phyloP scores from a whole-genome alignment of 345 rosid genomes.

The Hibiscus tridactylites region DNA sequence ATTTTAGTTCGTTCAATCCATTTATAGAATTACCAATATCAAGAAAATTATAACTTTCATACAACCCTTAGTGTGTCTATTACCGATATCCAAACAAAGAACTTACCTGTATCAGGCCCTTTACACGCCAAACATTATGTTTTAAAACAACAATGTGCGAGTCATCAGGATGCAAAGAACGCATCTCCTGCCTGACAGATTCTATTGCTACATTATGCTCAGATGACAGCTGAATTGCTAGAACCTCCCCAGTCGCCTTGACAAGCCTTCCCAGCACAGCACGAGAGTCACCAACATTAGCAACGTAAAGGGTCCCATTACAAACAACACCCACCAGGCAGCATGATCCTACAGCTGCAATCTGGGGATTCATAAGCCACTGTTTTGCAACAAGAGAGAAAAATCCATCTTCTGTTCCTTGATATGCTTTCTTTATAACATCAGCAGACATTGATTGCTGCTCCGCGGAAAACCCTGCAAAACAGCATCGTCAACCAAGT shows the following conservation, averaged over 20 bases:
- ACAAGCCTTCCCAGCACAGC: constrained; percentile 85
- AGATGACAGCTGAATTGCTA: constrained; percentile 70
- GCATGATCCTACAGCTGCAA: constrained; percentile 97
- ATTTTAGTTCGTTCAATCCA: neutral
- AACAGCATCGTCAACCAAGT: neutral
- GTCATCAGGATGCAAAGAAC: constrained; percentile 83
- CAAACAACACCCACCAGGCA: constrained; percentile 82
- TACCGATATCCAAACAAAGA: neutral
- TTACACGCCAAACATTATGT: constrained; percentile 98
- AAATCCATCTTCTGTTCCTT: constrained; percentile 94
- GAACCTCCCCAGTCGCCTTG: constrained; percentile 76
- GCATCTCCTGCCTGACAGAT: constrained; percentile 88
- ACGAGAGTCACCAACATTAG: constrained; percentile 92
- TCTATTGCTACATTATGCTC: constrained; percentile 88
- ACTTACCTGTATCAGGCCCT: constrained; percentile 88
- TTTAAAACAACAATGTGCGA: constrained; percentile 73
- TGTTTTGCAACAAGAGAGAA: constrained; percentile 72
- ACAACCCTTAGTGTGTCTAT: neutral
- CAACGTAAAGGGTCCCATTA: constrained; percentile 67
- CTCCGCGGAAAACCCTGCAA: constrained; percentile 70
- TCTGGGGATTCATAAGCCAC: constrained; percentile 88
- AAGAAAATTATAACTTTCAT: neutral
- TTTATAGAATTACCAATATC: neutral
- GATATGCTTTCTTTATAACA: constrained; percentile 75
- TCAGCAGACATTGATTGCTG: constrained; percentile 69